Evolutionary conservation across 2,329 filamentous ascomycete species (phyloP).

Genomic region (Penicillium psychrosexuale): DNA sequence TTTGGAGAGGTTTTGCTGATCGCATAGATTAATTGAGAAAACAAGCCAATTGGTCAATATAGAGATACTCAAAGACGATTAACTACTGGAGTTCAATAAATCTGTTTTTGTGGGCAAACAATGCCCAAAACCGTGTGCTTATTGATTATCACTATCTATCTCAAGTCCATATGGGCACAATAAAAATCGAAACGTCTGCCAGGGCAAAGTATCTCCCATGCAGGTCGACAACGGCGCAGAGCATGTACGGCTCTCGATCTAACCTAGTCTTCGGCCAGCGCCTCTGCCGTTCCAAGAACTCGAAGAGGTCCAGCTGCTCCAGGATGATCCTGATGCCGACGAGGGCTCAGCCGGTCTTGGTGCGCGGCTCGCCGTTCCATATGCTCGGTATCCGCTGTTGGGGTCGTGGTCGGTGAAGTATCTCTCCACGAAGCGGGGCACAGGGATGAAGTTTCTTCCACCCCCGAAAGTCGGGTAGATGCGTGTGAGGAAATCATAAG

Average conservation of each 20-base stretch:
- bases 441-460: slow-evolving; percentile 71
- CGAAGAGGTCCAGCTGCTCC: slow-evolving; percentile 30
- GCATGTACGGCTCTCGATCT: neutral
- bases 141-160: slow-evolving; percentile 1
- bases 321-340: slow-evolving; percentile 12
- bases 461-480: slow-evolving; percentile 87
- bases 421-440: slow-evolving; percentile 67
- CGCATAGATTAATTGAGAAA: neutral
- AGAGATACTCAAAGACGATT: neutral
- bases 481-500: slow-evolving; percentile 84
- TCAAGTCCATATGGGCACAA: neutral
- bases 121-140: neutral
- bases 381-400: slow-evolving; percentile 51
- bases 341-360: slow-evolving; percentile 17
- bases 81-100: neutral
- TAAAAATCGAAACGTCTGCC: neutral
- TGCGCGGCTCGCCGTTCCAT: slow-evolving; percentile 60
- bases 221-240: neutral
- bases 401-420: slow-evolving; percentile 56
- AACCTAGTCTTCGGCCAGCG: slow-evolving; percentile 40
- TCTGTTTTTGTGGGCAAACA: neutral
- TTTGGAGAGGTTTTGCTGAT: neutral
- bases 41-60: neutral
- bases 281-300: slow-evolving; percentile 41
- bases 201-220: neutral